A percentile compares a stretch with the other conserved stretches of the same genome.
Conservation (phyloP, 139 green algal genomes). For the Dunaliella primolecta region DNA sequence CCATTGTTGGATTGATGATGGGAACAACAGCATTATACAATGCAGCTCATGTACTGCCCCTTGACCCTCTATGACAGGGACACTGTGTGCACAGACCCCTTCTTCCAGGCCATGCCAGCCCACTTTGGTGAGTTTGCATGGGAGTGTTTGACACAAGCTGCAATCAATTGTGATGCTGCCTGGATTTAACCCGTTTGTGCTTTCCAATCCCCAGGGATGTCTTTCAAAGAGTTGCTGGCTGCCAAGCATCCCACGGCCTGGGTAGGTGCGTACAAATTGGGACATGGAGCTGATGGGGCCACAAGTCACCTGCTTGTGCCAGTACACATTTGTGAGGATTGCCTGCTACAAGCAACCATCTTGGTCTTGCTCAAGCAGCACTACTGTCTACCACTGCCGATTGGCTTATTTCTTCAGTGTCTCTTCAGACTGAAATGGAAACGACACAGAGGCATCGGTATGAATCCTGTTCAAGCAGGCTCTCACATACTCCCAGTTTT, state of each 20-base stretch:
- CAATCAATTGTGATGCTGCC: too few relatives aligned
- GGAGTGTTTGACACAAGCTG: too few relatives aligned
- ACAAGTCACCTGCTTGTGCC: not conserved
- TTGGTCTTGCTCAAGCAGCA: not conserved
- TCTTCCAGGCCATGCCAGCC: slow-evolving; percentile 76
- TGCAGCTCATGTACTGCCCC: not conserved
- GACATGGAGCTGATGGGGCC: not conserved
- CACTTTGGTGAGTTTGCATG: slow-evolving; percentile 64
- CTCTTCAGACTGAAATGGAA: not conserved
- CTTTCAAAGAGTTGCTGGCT: slow-evolving; percentile 69
- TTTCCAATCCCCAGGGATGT: too few relatives aligned
- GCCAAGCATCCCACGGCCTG: slow-evolving; percentile 83
- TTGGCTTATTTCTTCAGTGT: too few relatives aligned
- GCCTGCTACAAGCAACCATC: not conserved
- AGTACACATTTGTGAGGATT: not conserved
- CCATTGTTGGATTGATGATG: too few relatives aligned
- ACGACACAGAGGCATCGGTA: too few relatives aligned
- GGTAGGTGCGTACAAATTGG: slow-evolving; percentile 13
- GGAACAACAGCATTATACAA: not conserved
- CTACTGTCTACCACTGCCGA: not conserved
- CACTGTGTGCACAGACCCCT: slow-evolving; percentile 78
- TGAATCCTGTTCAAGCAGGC: too few relatives aligned
- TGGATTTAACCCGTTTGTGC: too few relatives aligned
- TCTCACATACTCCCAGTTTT: too few relatives aligned
- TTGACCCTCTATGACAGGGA: slow-evolving; percentile 37